Evolutionary conservation across 2,329 filamentous ascomycete species (phyloP).

Genomic region (Aphanoascus verrucosus): DNA sequence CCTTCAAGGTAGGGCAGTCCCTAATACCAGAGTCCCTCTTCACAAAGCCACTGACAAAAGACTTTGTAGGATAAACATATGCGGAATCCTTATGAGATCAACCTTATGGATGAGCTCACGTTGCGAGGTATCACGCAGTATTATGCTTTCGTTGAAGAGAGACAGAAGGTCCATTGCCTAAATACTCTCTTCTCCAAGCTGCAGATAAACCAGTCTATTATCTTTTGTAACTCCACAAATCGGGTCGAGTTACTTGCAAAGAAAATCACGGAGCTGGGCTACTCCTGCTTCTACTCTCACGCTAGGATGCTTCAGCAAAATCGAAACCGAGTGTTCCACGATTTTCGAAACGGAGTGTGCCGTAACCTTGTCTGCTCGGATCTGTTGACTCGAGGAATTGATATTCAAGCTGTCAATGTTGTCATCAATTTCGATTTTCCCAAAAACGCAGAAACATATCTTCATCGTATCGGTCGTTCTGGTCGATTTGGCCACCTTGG

Average conservation of each 20-base stretch:
- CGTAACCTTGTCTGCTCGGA: conserved; percentile 98
- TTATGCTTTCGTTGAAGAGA: conserved; percentile 98
- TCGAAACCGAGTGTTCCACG: conserved; percentile 96
- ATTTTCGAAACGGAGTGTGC: conserved; percentile 96
- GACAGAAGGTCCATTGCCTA: conserved; percentile 96
- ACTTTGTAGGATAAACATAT: conserved; percentile 78
- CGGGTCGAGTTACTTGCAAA: conserved; percentile 94
- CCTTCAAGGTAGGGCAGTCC: conserved; percentile 54
- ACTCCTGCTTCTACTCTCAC: conserved; percentile 99
- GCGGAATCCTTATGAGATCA: conserved; percentile 93
- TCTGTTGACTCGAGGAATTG: conserved; percentile 92
- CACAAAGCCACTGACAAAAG: background rate
- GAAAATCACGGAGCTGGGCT: conserved; percentile 97
- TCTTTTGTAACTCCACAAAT: conserved; percentile 99
- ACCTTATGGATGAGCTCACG: conserved; percentile 98
- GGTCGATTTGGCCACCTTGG: conserved; percentile 94
- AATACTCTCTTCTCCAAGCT: conserved; percentile 98
- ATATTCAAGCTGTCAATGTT: conserved; percentile 98
- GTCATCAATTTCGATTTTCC: conserved; percentile 99
- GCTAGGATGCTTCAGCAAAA: conserved; percentile 92
- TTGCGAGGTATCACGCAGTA: conserved; percentile 97
- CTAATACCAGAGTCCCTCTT: conserved; percentile 1
- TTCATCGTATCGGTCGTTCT: conserved; percentile 95
- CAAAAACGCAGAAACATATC: conserved; percentile 97
- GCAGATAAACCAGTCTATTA: conserved; percentile 99